Evolutionary conservation across 371 early-diverging fungal species (phyloP), one percentile per base, ranked within the genome.

Genomic region (Rhizopus delemar): DNA sequence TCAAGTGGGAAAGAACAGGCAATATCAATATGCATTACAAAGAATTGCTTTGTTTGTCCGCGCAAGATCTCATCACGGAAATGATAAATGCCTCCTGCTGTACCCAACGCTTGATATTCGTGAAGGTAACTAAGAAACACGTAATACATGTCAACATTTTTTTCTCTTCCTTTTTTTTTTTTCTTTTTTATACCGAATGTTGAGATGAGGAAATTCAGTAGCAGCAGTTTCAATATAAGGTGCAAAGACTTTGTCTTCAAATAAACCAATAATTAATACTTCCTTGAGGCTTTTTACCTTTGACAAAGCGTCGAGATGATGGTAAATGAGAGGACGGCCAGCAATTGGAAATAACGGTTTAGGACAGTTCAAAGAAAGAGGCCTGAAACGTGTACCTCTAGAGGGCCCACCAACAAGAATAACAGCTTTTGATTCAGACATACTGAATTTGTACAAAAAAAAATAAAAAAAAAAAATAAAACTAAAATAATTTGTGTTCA

Each of bases 311-410:
- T 86, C 83, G 59, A 97, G 85, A 73, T 97, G 98, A 78, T 98
- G 98, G 64, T 90, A 89, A 77, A 96, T 90, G 78, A 96, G 89
- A 63, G 98, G 95, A 35, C 85, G 81, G 48, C 96, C 96, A 22
- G 95, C 98, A 48, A 97, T 92, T 1, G 97, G 97, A 80, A 97
- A 97, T 53, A 97, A 80, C n/a, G 97, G 96, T 70, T 97, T 96
- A 36, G 98, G 98, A 9, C 88, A 84, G 64, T 93, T 89, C 78
- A 96, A 84, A 59, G 94, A 94, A 58, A 97, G 80, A 29, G 98
- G 97, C 39, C 98, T 88, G 84, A 97, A 96, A 39, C 96, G 90
- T 12, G 97, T 96, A 51, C 94, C 97, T 59, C 94, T 87, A 41
- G 94, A 94, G 22, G 97, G 96, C 2, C 98, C 97, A 68, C 97